Evolutionary conservation across 768 basidiomycete species (phyloP).

Genomic region (Nidularia sp.): DNA sequence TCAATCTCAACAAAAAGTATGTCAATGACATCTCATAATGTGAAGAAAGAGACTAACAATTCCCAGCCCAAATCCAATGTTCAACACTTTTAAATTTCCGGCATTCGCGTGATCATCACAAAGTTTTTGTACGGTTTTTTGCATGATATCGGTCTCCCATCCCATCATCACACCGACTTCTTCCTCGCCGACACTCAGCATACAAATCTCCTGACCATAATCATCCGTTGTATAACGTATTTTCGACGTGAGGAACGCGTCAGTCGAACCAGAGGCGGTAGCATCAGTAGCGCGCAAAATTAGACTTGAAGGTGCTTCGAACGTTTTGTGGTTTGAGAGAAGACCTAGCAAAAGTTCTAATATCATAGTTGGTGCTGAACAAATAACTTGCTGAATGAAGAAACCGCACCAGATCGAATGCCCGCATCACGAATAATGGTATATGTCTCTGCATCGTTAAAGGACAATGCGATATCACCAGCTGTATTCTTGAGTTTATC

Average conservation of each 20-base stretch:
- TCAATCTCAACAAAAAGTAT: conserved; percentile 63
- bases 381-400: conserved; percentile 1
- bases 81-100: conserved; percentile 64
- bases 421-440: conserved; percentile 86
- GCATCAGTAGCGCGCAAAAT: conserved; percentile 47
- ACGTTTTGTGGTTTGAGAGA: conserved; percentile 44
- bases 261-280: conserved; percentile 58
- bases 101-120: conserved; percentile 47
- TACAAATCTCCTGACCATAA: conserved; percentile 79
- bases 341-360: conserved; percentile 70
- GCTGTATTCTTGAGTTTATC: conserved; percentile 81
- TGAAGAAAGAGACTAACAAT: conserved; percentile 50
- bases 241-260: conserved; percentile 66
- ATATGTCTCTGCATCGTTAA: conserved; percentile 76
- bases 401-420: conserved; percentile 72
- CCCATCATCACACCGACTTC: conserved; percentile 99
- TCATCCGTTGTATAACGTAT: conserved; percentile 68
- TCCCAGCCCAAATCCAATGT: conserved; percentile 92
- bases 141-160: conserved; percentile 91
- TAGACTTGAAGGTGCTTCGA: conserved; percentile 25
- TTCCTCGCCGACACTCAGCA: conserved; percentile 58
- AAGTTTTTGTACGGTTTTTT: conserved; percentile 67
- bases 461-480: conserved; percentile 84
- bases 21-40: neutral
- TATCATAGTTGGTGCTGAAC: neutral